Evolutionary conservation across 306 rosid genomes (phyloP).

Genomic region (Trichosanthes truncata): DNA sequence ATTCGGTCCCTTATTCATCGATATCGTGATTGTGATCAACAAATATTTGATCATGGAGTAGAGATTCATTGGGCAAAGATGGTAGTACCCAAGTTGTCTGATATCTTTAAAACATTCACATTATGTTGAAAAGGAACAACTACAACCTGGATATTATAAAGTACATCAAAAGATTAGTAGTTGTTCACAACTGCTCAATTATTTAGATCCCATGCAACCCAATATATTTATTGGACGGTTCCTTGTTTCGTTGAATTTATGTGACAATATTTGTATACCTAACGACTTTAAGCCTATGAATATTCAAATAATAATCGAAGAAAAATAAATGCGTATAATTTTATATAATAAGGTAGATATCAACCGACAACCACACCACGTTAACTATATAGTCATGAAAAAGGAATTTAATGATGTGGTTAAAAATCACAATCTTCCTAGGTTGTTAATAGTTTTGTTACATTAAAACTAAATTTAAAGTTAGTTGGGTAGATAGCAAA

Average conservation of each 20-base stretch:
- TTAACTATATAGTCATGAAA: not conserved
- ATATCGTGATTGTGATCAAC: not conserved
- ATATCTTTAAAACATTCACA: slow-evolving; percentile 13
- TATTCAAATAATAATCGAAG: not conserved
- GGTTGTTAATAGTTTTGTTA: not conserved
- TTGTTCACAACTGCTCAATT: slow-evolving; percentile 6
- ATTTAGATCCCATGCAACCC: slow-evolving; percentile 3
- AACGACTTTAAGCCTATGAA: not conserved
- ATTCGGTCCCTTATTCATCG: not conserved
- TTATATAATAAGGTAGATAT: not conserved
- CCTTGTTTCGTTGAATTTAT: not conserved
- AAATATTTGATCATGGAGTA: not conserved
- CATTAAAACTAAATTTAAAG: no score
- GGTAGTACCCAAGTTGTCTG: slow-evolving; percentile 1
- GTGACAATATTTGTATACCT: not conserved
- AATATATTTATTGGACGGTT: slow-evolving; percentile 5
- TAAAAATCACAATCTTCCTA: not conserved
- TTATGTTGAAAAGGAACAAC: slow-evolving; percentile 6
- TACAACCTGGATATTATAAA: not conserved
- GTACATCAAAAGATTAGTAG: slow-evolving; percentile 5
- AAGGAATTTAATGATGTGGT: not conserved
- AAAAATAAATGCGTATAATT: not conserved
- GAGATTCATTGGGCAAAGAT: not conserved
- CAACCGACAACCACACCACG: not conserved
- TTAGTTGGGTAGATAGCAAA: no score